These are phyloP conservation scores for Sphaerulina populicola DNA, from an alignment of 2,329 filamentous ascomycete genomes.

Conservation along the genomic window DNA sequence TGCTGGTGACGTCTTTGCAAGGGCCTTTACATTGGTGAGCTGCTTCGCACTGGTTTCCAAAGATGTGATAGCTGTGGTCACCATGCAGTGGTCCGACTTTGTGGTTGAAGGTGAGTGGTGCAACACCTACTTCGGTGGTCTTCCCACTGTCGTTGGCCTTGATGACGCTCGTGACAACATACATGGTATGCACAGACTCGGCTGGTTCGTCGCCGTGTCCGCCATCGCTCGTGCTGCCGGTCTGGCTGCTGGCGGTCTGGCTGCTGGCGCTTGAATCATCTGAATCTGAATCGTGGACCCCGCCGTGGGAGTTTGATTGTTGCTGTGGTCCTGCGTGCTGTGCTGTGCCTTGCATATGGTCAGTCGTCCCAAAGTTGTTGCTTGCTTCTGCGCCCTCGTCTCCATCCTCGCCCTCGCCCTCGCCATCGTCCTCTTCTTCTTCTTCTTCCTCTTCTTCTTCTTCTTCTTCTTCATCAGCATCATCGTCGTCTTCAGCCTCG, in stretches of 20 bases:
- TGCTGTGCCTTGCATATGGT: background rate
- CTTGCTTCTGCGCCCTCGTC: slow-evolving; percentile 1
- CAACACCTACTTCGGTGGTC: slow-evolving; percentile 15
- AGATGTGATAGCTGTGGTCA: slow-evolving; percentile 21
- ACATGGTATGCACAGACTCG: slow-evolving; percentile 8
- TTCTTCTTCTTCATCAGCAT: slow-evolving; percentile 7
- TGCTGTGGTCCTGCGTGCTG: too few relatives aligned
- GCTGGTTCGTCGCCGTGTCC: background rate
- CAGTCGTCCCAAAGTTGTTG: background rate
- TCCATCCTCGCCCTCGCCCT: slow-evolving; percentile 4
- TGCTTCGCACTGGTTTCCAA: slow-evolving; percentile 16
- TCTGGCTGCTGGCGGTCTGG: slow-evolving; percentile 10
- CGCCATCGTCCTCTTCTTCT: slow-evolving; percentile 4
- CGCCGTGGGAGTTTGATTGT: too few relatives aligned
- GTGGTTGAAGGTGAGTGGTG: slow-evolving; percentile 11
- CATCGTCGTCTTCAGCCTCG: slow-evolving; percentile 6
- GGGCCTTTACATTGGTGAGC: background rate
- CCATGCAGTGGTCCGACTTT: slow-evolving; percentile 1
- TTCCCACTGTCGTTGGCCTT: slow-evolving; percentile 7
- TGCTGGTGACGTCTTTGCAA: slow-evolving; percentile 8
- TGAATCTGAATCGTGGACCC: too few relatives aligned
- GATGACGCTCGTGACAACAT: slow-evolving; percentile 12
- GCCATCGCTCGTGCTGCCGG: background rate
- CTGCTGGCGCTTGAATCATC: slow-evolving; percentile 1
- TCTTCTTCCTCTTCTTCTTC: slow-evolving; percentile 9